Evolutionary conservation across 1,284 basidiomycete genomes (phyloP).

Genomic region (Trichosporon sp.): DNA sequence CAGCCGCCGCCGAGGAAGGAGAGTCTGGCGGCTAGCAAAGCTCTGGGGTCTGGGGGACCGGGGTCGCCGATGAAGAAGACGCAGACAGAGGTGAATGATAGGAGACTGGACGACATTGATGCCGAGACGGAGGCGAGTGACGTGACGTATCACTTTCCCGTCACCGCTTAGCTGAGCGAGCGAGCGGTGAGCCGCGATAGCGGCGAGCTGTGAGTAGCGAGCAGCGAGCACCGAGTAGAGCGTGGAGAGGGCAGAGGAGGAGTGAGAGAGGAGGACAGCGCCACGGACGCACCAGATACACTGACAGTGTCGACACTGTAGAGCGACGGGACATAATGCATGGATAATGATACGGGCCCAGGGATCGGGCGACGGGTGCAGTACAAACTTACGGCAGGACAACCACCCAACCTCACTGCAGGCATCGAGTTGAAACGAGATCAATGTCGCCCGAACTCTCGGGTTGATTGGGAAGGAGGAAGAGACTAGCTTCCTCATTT

Average conservation of each 20-base stretch:
- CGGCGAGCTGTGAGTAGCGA: too few relatives aligned
- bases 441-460: too few relatives aligned
- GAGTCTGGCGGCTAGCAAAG: background rate
- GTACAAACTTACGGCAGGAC: too few relatives aligned
- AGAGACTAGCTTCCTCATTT: too few relatives aligned
- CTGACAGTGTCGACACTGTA: background rate
- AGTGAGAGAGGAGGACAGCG: background rate
- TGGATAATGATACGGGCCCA: background rate
- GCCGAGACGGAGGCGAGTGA: constrained; percentile 28
- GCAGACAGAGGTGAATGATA: constrained; percentile 19
- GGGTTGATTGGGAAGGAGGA: too few relatives aligned
- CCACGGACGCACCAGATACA: background rate
- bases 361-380: too few relatives aligned
- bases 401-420: too few relatives aligned
- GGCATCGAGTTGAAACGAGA: too few relatives aligned
- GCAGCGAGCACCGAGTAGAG: too few relatives aligned
- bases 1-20: constrained; percentile 5
- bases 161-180: background rate
- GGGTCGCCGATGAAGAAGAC: background rate
- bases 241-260: too few relatives aligned
- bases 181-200: background rate
- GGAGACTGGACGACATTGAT: constrained; percentile 3
- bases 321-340: constrained; percentile 13
- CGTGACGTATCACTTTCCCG: constrained; percentile 41
- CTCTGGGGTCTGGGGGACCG: background rate